phyloP scores from a whole-genome alignment of 352 stramenopile genomes.

The Achlya hypogyna region DNA sequence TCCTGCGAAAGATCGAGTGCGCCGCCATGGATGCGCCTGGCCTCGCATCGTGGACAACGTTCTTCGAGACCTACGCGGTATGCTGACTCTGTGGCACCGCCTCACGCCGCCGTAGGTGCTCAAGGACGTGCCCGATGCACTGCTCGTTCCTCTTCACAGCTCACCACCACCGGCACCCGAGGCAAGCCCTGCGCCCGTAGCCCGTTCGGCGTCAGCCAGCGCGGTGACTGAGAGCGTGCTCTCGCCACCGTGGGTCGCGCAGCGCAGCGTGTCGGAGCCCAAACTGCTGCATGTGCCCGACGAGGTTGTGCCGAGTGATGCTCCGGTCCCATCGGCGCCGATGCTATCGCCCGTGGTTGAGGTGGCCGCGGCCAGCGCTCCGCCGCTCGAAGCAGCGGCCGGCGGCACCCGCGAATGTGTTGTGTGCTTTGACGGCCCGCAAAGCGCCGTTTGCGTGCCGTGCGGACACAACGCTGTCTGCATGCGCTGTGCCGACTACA shows the following conservation, averaged over 20 bases:
- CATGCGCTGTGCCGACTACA: slow-evolving; percentile 65
- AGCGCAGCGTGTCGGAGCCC: not conserved
- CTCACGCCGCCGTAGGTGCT: not conserved
- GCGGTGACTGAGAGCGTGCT: not conserved
- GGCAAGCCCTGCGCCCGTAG: not conserved
- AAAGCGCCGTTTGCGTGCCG: slow-evolving; percentile 68
- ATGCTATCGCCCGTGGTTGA: not conserved
- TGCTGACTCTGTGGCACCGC: not conserved
- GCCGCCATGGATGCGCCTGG: slow-evolving; percentile 4
- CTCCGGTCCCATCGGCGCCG: not conserved
- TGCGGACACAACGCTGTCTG: slow-evolving; percentile 84
- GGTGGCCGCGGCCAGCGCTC: not conserved
- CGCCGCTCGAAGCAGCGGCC: not conserved
- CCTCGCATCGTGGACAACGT: slow-evolving; percentile 1
- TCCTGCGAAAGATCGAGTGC: not conserved
- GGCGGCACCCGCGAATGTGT: slow-evolving; percentile 41
- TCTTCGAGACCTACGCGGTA: slow-evolving; percentile 15
- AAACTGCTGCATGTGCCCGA: not conserved
- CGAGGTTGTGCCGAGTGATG: not conserved
- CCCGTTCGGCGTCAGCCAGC: not conserved
- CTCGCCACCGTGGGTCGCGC: not conserved
- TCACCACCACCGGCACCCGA: not conserved
- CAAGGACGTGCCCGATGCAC: not conserved
- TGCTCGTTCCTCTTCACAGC: not conserved
- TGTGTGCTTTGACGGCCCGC: slow-evolving; percentile 74